A percentile compares a stretch with the other conserved stretches of the same genome.
These are phyloP conservation scores for Dactylellina drechsleri DNA, from an alignment of 2,329 filamentous ascomycete genomes.

Conservation along the genomic window DNA sequence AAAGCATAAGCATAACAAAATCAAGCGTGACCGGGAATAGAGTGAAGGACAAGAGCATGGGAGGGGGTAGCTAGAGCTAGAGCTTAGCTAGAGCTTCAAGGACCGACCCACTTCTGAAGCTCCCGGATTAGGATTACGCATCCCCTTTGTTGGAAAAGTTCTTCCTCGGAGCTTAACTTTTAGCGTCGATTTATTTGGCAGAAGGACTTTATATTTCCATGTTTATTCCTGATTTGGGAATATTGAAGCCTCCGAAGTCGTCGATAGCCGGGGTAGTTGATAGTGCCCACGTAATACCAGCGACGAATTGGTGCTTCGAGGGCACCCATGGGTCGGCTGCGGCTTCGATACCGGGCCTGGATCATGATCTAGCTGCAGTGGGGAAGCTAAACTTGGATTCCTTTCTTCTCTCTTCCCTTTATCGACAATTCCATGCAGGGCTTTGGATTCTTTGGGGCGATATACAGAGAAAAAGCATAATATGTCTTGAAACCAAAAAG, in stretches of 20 bases:
- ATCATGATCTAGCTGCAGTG: not conserved
- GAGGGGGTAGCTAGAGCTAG: not conserved
- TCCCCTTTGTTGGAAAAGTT: too few relatives aligned
- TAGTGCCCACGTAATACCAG: conserved; percentile 39
- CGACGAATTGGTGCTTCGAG: conserved; percentile 1
- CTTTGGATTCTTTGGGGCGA: not conserved
- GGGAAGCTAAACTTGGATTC: conserved; percentile 6
- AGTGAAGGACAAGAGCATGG: conserved; percentile 1
- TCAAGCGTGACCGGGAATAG: conserved; percentile 31
- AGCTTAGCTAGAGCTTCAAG: conserved; percentile 1
- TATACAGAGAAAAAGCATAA: not conserved
- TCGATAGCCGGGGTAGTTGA: conserved; percentile 44
- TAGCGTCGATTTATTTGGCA: too few relatives aligned
- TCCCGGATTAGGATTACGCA: not conserved
- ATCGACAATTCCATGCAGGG: conserved; percentile 31
- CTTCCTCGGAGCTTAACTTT: too few relatives aligned
- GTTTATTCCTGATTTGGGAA: conserved; percentile 31
- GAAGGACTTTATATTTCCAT: conserved; percentile 26
- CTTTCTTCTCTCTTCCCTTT: conserved; percentile 11
- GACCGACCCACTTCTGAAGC: conserved; percentile 12
- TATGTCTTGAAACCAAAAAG: not conserved
- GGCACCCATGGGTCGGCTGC: conserved; percentile 36
- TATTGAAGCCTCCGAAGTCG: conserved; percentile 34
- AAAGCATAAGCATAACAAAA: conserved; percentile 15
- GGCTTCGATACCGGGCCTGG: conserved; percentile 44